phyloP scores from a whole-genome alignment of 2,329 filamentous ascomycete genomes.

The Onygenales sp. region DNA sequence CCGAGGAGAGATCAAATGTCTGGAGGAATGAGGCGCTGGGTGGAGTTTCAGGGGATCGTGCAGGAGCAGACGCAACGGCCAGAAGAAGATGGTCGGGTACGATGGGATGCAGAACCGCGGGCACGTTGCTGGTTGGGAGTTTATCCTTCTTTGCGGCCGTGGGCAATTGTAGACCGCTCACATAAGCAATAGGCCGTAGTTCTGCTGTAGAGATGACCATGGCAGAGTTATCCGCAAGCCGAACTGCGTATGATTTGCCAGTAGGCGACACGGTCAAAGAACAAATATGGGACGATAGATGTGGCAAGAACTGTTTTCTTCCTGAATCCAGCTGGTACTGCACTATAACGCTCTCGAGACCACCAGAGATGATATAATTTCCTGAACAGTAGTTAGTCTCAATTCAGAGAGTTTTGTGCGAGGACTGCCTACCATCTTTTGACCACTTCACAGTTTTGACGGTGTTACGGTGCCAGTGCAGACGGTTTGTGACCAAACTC shows the following conservation, averaged over 20 bases:
- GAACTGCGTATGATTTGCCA: conserved; percentile 73
- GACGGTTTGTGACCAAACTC: conserved; percentile 48
- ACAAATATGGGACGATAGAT: conserved; percentile 76
- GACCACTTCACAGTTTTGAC: conserved; percentile 89
- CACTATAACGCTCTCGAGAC: conserved; percentile 78
- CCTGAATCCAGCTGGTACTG: conserved; percentile 90
- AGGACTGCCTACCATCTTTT: conserved; percentile 58
- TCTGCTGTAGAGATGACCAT: conserved; percentile 88
- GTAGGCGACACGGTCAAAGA: conserved; percentile 71
- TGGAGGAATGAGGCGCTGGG: conserved; percentile 59
- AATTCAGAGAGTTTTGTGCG: background rate
- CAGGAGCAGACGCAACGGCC: conserved; percentile 47
- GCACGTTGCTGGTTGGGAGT: conserved; percentile 42
- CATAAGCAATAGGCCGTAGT: conserved; percentile 71
- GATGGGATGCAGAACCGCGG: conserved; percentile 54
- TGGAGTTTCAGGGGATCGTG: conserved; percentile 20
- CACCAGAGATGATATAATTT: conserved; percentile 90
- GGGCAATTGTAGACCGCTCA: conserved; percentile 65
- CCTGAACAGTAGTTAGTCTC: conserved; percentile 43
- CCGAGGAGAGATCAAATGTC: conserved; percentile 72
- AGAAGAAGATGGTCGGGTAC: conserved; percentile 57
- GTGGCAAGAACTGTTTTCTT: conserved; percentile 74
- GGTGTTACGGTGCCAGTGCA: conserved; percentile 85
- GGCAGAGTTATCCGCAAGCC: conserved; percentile 82
- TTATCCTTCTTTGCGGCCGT: conserved; percentile 17